Evolutionary conservation across 768 basidiomycete species (phyloP).

Genomic region (Pleurotus eryngii): DNA sequence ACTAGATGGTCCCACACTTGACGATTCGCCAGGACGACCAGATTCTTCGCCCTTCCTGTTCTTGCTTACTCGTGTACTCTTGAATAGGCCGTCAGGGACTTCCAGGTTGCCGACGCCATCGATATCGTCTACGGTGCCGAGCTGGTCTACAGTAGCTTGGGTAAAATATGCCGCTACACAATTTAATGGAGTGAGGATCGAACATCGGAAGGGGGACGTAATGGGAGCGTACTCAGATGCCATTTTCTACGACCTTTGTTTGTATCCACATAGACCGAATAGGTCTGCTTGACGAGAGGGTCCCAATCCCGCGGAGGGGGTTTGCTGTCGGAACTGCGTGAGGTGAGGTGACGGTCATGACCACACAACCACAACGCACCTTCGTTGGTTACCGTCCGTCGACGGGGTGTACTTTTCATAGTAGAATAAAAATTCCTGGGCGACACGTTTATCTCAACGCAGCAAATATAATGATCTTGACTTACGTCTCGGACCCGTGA

Average conservation of each 20-base stretch:
- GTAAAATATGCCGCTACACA: slow-evolving; percentile 77
- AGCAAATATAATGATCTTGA: slow-evolving; percentile 4
- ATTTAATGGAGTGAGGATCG: slow-evolving; percentile 9
- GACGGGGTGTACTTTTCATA: slow-evolving; percentile 67
- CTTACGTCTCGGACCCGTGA: slow-evolving; percentile 80
- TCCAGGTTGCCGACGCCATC: slow-evolving; percentile 51
- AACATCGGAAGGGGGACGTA: neutral
- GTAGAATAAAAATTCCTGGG: slow-evolving; percentile 81
- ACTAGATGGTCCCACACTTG: slow-evolving; percentile 19
- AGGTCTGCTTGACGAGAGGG: slow-evolving; percentile 78
- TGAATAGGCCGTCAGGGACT: slow-evolving; percentile 68
- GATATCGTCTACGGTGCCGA: slow-evolving; percentile 70
- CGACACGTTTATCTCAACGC: slow-evolving; percentile 3
- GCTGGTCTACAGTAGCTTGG: slow-evolving; percentile 66
- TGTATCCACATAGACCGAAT: slow-evolving; percentile 73
- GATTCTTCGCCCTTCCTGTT: slow-evolving; percentile 43
- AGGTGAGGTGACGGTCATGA: neutral
- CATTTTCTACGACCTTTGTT: slow-evolving; percentile 69
- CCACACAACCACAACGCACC: slow-evolving; percentile 28
- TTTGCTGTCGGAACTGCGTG: slow-evolving; percentile 30
- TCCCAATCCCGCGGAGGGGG: slow-evolving; percentile 62
- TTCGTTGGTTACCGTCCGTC: slow-evolving; percentile 38
- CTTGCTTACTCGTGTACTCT: slow-evolving; percentile 61
- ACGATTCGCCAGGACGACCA: slow-evolving; percentile 20
- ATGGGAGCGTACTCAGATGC: slow-evolving; percentile 65